Evolutionary conservation across 768 basidiomycete species (phyloP), one percentile per base, ranked within the genome.

Genomic region (Nidularia sp.): DNA sequence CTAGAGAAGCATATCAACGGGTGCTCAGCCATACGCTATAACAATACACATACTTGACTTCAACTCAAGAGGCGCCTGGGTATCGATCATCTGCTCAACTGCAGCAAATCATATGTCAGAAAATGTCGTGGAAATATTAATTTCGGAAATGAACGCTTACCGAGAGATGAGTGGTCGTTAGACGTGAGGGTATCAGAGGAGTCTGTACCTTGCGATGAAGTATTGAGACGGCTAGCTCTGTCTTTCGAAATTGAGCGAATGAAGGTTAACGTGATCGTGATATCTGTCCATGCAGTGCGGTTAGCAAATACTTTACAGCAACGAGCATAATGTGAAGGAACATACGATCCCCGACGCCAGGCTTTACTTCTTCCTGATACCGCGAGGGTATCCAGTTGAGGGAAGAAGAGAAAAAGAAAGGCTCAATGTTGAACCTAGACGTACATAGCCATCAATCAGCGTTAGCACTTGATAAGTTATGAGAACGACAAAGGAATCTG

Each of bases 331-430:
- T 15, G n/a, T 33, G 1, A 18, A 47, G 34, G 8, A n/a, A 49
- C 81, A 57, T 56, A 85, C 81, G 83, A 64, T 85, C 84, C 57
- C 80, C 76, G 45, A 66, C 36, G 5, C 66, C 64, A 12, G 60
- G 59, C 4, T 56, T 34, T 0, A 74, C 52, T 47, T 72, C 76
- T 56, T 84, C 83, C 55, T 83, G 78, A 48, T 79, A 87, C 50
- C 83, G 76, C 1, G 82, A 81, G 2, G 85, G 85, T 55, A 85
- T 87, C 83, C 83, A 84, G 53, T 81, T 84, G 2, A 83, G 56
- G 10, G 81, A 81, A 0, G 84, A 84, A 0, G 83, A 83, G 57
- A 79, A 86, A 65, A 83, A 86, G 62, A 85, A 86, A 0, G 84
- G 84, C 55, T 86, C 84, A 45, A 85, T 76, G 36, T 75, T 71